Evolutionary conservation across 164 flowering plant genomes (phyloP), one percentile per base, ranked within the genome.

Genomic region (Akebia trifoliata): DNA sequence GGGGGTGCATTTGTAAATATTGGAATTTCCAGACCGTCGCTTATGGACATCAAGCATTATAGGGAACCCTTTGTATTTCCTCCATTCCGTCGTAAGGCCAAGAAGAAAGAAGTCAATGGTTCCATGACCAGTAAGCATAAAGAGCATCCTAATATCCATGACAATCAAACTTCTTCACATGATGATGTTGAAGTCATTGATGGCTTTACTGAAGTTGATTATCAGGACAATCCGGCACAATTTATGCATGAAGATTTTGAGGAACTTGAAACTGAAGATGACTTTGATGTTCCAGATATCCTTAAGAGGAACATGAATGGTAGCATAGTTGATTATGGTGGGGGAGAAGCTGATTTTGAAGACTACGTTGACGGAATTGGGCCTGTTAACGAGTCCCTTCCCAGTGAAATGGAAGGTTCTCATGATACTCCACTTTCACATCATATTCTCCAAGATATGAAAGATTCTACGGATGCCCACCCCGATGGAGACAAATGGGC

Each of bases 1-100:
- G 93, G 93, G 65, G 96, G 96, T 59, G 98, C 98, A 57, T 92
- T 89, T 82, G 93, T 92, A 54, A 81, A 89, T 72, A 92, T 89
- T 66, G 98, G 96, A 38, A 69, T 69, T 66, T 63, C 82, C 11
- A 82, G 87, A 63, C 83, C 85, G 37, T 89, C 93, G 54, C 78
- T 92, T 22, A 83, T 92, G 98, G 91, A 81, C 52, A 89, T 92
- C 47, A 86, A 78, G 60, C 76, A 61, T 30, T 62, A 76, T 31
- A 75, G 82, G 61, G 90, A 83, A 66, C 98, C 98, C 29, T 92
- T 83, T 50, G 64, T 80, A 57, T 81, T 85, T 59, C 87, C 86
- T 48, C 86, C 91, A 47, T 86, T 86, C 64, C 59, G 66, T 42
- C 60, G 24, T 53, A 59, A 26, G 56, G 47, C 53, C 49, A 77